Evolutionary conservation across 2,329 filamentous ascomycete genomes (phyloP).

Genomic region (Torrubiella hemipterigena): DNA sequence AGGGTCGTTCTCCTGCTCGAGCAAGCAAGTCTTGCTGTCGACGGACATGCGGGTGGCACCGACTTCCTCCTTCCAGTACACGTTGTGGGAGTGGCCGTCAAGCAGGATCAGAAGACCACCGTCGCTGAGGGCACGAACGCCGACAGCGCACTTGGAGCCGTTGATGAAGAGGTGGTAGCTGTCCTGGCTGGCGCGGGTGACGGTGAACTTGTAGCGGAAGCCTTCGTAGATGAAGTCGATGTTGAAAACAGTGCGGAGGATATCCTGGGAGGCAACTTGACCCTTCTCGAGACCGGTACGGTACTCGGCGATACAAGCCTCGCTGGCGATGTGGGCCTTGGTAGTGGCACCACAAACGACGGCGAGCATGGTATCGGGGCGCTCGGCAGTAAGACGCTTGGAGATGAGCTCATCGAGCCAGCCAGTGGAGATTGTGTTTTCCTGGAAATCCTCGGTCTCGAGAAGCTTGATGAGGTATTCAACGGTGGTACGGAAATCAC

Average conservation of each 20-base stretch:
- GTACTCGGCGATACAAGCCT: constrained; percentile 79
- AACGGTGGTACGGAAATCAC: constrained; percentile 96
- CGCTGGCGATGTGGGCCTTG: constrained; percentile 90
- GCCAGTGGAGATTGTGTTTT: constrained; percentile 97
- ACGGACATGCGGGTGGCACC: constrained; percentile 91
- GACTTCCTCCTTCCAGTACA: constrained; percentile 99
- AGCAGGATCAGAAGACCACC: constrained; percentile 87
- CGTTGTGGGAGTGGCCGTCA: constrained; percentile 86
- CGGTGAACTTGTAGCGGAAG: constrained; percentile 93
- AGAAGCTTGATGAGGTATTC: constrained; percentile 98
- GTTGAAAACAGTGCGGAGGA: constrained; percentile 93
- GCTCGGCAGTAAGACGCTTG: constrained; percentile 92
- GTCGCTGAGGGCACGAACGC: constrained; percentile 83
- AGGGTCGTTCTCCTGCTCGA: constrained; percentile 98
- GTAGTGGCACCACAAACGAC: constrained; percentile 90
- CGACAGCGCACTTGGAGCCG: constrained; percentile 89
- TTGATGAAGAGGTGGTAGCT: constrained; percentile 99
- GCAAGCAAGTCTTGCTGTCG: constrained; percentile 92
- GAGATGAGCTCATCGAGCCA: constrained; percentile 98
- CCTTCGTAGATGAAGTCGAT: constrained; percentile 99
- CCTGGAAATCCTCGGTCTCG: constrained; percentile 95
- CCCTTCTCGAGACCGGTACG: constrained; percentile 85
- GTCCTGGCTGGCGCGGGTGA: constrained; percentile 80
- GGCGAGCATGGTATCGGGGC: constrained; percentile 87
- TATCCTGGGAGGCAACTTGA: constrained; percentile 92